Evolutionary conservation across 768 basidiomycete genomes (phyloP).

Genomic region (Ephemerocybe angulata): DNA sequence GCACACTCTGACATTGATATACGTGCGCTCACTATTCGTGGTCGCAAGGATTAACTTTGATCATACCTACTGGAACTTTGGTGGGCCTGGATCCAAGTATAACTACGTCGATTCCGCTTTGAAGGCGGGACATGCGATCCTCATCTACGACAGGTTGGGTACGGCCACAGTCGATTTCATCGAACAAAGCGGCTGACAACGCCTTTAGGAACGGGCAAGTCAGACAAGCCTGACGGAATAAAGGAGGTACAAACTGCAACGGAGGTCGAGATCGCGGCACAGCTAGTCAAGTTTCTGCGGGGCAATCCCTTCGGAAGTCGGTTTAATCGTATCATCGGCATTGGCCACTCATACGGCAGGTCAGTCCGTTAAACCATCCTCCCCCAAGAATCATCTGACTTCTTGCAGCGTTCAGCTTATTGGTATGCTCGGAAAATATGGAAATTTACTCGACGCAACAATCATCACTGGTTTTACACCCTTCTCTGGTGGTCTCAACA

Average conservation of each 20-base stretch:
- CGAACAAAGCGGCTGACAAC: no score
- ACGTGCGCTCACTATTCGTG: no score
- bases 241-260: conserved; percentile 19
- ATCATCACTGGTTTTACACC: conserved; percentile 20
- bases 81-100: no score
- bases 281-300: conserved; percentile 14
- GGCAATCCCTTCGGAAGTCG: conserved; percentile 1
- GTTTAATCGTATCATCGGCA: conserved; percentile 16
- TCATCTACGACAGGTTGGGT: no score
- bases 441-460: conserved; percentile 16
- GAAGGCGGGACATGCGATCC: no score
- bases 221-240: conserved; percentile 22
- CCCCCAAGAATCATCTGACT: not conserved
- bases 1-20: no score
- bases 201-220: no score
- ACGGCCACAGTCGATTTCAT: no score
- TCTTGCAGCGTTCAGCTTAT: conserved; percentile 13
- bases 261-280: conserved; percentile 16
- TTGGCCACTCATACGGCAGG: conserved; percentile 26
- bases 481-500: conserved; percentile 2
- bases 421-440: conserved; percentile 16
- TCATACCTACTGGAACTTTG: no score
- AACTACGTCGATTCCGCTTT: no score
- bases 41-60: no score
- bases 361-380: not conserved